Percentiles rank a stretch among this genome's conserved stretches.
Evolutionary conservation across 1,139 yeast genomes (phyloP).

Genomic region (Suhomyces coccinellae): DNA sequence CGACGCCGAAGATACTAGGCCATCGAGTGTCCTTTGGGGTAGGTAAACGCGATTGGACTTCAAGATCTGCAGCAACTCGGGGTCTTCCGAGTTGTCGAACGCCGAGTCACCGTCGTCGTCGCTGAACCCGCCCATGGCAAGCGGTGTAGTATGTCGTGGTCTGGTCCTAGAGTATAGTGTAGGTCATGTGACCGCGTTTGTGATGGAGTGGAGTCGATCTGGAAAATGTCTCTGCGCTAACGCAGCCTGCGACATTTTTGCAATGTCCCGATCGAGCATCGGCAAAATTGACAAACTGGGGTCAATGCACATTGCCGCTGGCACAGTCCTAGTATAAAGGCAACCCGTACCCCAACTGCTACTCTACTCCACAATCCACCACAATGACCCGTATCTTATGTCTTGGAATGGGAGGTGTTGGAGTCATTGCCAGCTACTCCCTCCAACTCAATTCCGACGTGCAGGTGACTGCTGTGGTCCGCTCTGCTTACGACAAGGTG

Average conservation of each 20-base stretch:
- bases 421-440: conserved; percentile 65
- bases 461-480: conserved; percentile 33
- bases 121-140: not conserved
- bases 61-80: conserved; percentile 12
- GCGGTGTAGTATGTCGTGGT: not conserved
- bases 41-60: conserved; percentile 6
- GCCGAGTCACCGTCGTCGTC: conserved; percentile 9
- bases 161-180: not conserved
- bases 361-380: not conserved
- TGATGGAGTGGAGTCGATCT: not conserved
- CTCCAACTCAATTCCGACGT: conserved; percentile 45
- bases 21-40: conserved; percentile 17
- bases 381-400: conserved; percentile 42
- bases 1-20: conserved; percentile 5
- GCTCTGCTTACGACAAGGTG: conserved; percentile 34
- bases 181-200: not conserved
- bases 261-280: conserved; percentile 9
- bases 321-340: not conserved
- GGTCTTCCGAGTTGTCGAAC: conserved; percentile 13
- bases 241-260: conserved; percentile 7
- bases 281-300: conserved; percentile 9
- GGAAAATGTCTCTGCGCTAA: not conserved
- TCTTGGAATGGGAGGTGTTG: conserved; percentile 78
- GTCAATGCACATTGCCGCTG: conserved; percentile 1
- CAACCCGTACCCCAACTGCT: not conserved